Percentiles rank a stretch among this genome's conserved stretches.
Evolutionary conservation across 257 asterid genomes (phyloP).

Genomic region (Eucommia ulmoides): DNA sequence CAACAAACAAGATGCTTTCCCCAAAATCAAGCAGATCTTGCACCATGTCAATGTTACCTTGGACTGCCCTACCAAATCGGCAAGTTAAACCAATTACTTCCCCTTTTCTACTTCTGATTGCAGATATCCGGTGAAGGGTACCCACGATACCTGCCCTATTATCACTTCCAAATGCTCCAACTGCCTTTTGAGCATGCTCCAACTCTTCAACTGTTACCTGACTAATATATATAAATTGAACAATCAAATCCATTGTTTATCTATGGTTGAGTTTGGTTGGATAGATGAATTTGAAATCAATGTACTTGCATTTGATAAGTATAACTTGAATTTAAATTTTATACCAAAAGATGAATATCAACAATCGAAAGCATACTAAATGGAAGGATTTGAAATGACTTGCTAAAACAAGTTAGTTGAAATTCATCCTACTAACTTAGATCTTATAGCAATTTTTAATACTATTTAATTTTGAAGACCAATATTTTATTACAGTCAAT

Average conservation of each 20-base stretch:
- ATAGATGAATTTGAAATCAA: not conserved
- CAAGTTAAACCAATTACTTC: conserved; percentile 63
- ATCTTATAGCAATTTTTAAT: not conserved
- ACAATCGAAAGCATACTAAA: not conserved
- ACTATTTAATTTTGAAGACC: not conserved
- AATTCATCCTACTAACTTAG: not conserved
- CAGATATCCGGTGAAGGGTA: conserved; percentile 71
- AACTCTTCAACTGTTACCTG: conserved; percentile 61
- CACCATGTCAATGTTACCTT: conserved; percentile 44
- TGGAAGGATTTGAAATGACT: not conserved
- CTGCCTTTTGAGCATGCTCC: conserved; percentile 43
- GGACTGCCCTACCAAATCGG: conserved; percentile 62
- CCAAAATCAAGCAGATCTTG: conserved; percentile 72
- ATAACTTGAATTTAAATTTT: not conserved
- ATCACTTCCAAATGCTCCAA: conserved; percentile 65
- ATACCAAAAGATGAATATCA: not conserved
- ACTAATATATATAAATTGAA: conserved; percentile 3
- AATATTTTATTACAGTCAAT: not conserved
- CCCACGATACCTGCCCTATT: conserved; percentile 72
- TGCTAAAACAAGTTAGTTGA: not conserved
- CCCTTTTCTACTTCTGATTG: conserved; percentile 55
- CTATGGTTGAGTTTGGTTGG: not conserved
- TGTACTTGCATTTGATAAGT: not conserved
- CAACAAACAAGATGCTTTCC: conserved; percentile 71
- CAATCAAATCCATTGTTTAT: not conserved